phyloP scores from a whole-genome alignment of 768 basidiomycete species.

The Suillus placidus region DNA sequence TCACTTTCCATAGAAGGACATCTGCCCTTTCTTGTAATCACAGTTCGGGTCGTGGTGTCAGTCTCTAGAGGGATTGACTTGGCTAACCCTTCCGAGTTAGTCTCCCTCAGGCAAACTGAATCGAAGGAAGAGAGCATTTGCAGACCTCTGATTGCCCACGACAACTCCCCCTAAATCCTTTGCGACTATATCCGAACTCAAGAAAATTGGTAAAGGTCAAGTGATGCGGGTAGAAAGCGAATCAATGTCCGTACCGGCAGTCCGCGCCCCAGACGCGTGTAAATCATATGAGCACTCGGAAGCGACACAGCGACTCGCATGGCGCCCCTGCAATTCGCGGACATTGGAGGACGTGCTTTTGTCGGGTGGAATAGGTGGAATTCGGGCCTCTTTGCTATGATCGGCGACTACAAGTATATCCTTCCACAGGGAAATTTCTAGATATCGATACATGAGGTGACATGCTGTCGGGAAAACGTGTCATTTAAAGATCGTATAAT shows the following conservation, averaged over 20 bases:
- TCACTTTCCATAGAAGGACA: not conserved
- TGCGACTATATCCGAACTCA: not conserved
- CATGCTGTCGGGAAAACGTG: not conserved
- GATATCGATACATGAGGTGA: not conserved
- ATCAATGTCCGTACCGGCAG: not conserved
- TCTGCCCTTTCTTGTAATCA: constrained; percentile 1
- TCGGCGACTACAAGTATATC: constrained; percentile 13
- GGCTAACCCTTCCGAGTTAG: not conserved
- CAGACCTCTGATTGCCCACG: not conserved
- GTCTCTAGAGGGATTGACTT: not conserved
- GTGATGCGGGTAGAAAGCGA: not conserved
- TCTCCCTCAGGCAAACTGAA: not conserved
- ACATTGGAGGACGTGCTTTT: constrained; percentile 22
- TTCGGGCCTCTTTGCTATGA: constrained; percentile 15
- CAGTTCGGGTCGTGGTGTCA: not conserved
- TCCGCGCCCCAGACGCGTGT: not conserved
- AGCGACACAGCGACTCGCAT: not conserved
- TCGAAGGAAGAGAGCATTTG: not conserved
- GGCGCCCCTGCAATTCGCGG: constrained; percentile 20
- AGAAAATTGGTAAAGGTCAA: not conserved
- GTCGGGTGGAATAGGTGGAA: constrained; percentile 18
- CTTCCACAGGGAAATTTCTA: not conserved
- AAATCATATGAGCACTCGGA: not conserved
- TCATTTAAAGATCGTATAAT: not conserved
- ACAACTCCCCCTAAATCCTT: not conserved